Evolutionary conservation across 2,329 filamentous ascomycete genomes (phyloP), one percentile per base, ranked within the genome.

Genomic region (Chaetomium sp.): DNA sequence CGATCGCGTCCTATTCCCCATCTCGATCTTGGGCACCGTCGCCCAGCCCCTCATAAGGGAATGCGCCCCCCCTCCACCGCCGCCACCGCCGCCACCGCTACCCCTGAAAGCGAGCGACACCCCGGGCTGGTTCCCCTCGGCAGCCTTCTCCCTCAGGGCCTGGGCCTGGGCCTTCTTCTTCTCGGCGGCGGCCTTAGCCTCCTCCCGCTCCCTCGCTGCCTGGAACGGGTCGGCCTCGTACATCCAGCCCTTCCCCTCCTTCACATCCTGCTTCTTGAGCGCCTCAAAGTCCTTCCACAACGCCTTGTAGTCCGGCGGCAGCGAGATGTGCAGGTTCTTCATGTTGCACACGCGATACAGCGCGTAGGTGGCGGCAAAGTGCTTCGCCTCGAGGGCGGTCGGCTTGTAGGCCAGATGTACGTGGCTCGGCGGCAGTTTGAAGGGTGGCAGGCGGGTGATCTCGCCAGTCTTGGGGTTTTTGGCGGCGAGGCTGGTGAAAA

Each of bases 191-290:
- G 85, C 87, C 68, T 90, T 91, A 9, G 90, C 89, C 72, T 93
- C 90, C 70, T 96, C 90, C 60, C 91, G 84, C 76, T 96, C 91
- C 70, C 89, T 85, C 68, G 90, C 83, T 0, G 92, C 89, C 65
- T 89, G 85, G 79, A 99, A 99, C 0, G 95, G 95, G 73, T 99
- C 95, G 12, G 93, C 92, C 71, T 96, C 93, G 76, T 98, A 99
- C 85, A 96, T 89, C 90, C 93, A 97, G 0, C 81, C 90, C 68
- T 86, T 86, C n/a, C 85, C 93, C 50, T 91, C 88, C 73, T 88
- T 90, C 57, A 92, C 81, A 72, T 97, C 94, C 70, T 88, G 85
- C 68, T 86, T 87, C 78, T 97, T 98, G 68, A 98, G 80, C 4
- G 87, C 85, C 67, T 90, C 86, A 70, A 99, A 97, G 64, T 93